These are phyloP conservation scores for Rhexocercosporidium sp. DNA, from an alignment of 2,329 filamentous ascomycete genomes.

Conservation along the genomic window DNA sequence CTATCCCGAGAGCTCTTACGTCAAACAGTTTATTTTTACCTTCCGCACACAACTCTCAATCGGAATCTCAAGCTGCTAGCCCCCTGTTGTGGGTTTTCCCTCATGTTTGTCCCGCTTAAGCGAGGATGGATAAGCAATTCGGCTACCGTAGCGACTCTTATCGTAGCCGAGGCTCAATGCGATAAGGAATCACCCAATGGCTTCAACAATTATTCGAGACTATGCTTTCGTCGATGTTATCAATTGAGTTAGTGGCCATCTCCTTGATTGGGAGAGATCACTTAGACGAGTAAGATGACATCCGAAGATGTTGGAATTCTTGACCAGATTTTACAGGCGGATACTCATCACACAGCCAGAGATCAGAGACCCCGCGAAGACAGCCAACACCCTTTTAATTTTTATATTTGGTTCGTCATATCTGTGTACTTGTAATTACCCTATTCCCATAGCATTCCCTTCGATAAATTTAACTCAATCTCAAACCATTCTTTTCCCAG, in stretches of 20 bases:
- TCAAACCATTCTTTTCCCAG: neutral
- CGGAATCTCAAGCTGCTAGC: no score
- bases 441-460: neutral
- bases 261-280: no score
- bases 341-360: no score
- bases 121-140: neutral
- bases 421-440: neutral
- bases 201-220: no score
- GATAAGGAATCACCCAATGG: neutral
- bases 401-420: conserved; percentile 1
- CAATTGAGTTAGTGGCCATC: no score
- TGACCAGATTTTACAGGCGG: no score
- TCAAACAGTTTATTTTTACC: no score
- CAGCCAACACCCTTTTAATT: neutral
- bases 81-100: neutral
- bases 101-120: neutral
- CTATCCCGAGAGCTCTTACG: no score
- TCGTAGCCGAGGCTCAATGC: neutral
- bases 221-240: no score
- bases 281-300: no score
- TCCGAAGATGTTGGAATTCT: no score
- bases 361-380: no score
- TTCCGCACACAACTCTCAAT: neutral
- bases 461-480: neutral
- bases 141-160: neutral